Percentiles rank a stretch among this genome's conserved stretches.
phyloP scores from a whole-genome alignment of 306 rosid genomes.

The Prunus davidiana region DNA sequence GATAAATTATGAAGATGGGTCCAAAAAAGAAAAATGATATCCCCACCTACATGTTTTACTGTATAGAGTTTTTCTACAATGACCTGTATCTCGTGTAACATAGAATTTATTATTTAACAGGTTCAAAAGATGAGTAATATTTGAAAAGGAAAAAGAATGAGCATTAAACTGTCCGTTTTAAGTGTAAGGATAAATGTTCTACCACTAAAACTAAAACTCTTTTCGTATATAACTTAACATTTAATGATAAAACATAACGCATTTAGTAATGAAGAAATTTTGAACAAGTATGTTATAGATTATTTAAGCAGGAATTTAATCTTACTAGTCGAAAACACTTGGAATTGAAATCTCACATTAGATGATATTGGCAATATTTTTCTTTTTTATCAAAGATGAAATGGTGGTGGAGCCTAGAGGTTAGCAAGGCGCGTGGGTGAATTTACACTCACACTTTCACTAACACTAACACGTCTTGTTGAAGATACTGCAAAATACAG shows the following conservation, averaged over 20 bases:
- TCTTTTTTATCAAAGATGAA: background rate
- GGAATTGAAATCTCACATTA: background rate
- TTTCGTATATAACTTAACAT: background rate
- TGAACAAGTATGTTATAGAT: background rate
- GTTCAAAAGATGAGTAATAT: background rate
- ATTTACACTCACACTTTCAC: background rate
- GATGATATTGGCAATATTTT: background rate
- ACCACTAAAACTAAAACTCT: background rate
- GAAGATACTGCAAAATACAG: constrained; percentile 15
- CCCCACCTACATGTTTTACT: too few species aligned
- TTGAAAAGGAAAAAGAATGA: background rate
- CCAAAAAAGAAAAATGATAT: too few species aligned
- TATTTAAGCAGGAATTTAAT: background rate
- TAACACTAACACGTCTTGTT: constrained; percentile 3
- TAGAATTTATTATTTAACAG: background rate
- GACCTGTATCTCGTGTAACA: background rate
- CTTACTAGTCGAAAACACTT: background rate
- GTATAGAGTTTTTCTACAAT: background rate
- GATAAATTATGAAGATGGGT: too few species aligned
- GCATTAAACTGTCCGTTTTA: background rate
- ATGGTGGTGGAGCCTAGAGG: background rate
- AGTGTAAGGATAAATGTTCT: background rate
- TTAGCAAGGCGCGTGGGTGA: constrained; percentile 2
- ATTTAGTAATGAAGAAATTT: background rate
- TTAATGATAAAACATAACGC: background rate